Evolutionary conservation across 495 filamentous ascomycete species (phyloP).

Genomic region (Aspergillus ellipticus): DNA sequence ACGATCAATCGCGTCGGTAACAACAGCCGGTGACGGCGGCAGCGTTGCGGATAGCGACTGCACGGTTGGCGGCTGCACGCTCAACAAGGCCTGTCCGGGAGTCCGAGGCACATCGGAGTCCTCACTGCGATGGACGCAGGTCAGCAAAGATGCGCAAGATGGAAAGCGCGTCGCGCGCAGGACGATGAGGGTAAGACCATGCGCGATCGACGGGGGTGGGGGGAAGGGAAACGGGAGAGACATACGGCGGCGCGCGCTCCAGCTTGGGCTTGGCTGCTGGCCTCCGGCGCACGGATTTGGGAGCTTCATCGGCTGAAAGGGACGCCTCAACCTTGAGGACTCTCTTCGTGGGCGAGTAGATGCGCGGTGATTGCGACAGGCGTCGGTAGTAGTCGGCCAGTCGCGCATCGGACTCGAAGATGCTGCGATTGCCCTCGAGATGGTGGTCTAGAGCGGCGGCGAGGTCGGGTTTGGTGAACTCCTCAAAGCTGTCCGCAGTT

Average conservation of each 20-base stretch:
- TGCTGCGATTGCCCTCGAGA: conserved; percentile 60
- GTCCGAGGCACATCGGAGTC: conserved; percentile 30
- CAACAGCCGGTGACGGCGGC: conserved; percentile 78
- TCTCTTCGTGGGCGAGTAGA: conserved; percentile 71
- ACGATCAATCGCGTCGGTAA: conserved; percentile 77
- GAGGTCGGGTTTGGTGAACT: conserved; percentile 77
- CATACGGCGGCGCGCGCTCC: conserved; percentile 43
- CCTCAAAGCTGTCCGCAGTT: conserved; percentile 56
- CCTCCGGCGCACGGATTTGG: conserved; percentile 29
- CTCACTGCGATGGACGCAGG: conserved; percentile 19
- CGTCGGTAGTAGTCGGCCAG: conserved; percentile 77
- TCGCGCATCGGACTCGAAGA: conserved; percentile 56
- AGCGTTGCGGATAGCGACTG: conserved; percentile 29
- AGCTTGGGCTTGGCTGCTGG: conserved; percentile 36
- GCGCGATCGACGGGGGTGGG: not conserved
- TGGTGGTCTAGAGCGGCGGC: conserved; percentile 71
- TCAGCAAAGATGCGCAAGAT: not conserved
- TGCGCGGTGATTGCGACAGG: conserved; percentile 44
- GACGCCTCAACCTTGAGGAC: conserved; percentile 38
- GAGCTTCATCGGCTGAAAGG: conserved; percentile 29
- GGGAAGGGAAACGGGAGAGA: not conserved
- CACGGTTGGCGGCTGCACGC: not conserved
- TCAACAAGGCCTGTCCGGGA: conserved; percentile 52
- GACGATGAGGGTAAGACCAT: not conserved
- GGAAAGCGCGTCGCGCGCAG: not conserved